Evolutionary conservation across 1,284 basidiomycete genomes (phyloP).

Genomic region (Afroboletus lepidellus): DNA sequence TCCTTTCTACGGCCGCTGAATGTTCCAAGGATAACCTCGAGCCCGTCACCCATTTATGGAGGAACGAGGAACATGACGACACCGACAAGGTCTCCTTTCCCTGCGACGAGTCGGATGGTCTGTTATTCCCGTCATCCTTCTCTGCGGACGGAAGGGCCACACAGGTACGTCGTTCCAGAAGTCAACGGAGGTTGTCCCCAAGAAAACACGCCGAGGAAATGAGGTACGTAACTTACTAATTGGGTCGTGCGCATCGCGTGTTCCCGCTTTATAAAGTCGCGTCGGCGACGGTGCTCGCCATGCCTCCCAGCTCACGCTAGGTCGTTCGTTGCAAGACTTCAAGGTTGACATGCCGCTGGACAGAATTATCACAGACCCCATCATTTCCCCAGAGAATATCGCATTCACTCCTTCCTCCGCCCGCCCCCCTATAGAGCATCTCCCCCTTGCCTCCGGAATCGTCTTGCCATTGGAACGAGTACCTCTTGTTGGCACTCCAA

Average conservation of each 20-base stretch:
- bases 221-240: constrained; percentile 25
- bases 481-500: constrained; percentile 23
- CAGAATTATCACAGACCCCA: constrained; percentile 34
- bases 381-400: constrained; percentile 35
- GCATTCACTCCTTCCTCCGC: constrained; percentile 26
- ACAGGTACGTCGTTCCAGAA: too few species aligned
- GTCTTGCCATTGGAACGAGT: constrained; percentile 26
- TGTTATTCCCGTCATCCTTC: background rate
- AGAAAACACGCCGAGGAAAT: constrained; percentile 2
- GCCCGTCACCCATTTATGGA: constrained; percentile 12
- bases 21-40: constrained; percentile 16
- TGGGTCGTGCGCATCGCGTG: constrained; percentile 25
- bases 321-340: background rate
- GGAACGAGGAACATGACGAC: background rate
- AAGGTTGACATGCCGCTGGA: constrained; percentile 28
- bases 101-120: background rate
- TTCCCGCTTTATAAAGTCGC: constrained; percentile 29
- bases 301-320: constrained; percentile 5
- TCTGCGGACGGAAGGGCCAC: background rate
- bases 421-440: constrained; percentile 18
- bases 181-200: too few species aligned
- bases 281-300: constrained; percentile 3
- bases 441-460: constrained; percentile 9
- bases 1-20: background rate
- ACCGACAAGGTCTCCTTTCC: constrained; percentile 1